Percentiles rank a stretch among this genome's conserved stretches.
Conservation (phyloP, 495 filamentous ascomycete species). For the Mytilinidion resinicola region DNA sequence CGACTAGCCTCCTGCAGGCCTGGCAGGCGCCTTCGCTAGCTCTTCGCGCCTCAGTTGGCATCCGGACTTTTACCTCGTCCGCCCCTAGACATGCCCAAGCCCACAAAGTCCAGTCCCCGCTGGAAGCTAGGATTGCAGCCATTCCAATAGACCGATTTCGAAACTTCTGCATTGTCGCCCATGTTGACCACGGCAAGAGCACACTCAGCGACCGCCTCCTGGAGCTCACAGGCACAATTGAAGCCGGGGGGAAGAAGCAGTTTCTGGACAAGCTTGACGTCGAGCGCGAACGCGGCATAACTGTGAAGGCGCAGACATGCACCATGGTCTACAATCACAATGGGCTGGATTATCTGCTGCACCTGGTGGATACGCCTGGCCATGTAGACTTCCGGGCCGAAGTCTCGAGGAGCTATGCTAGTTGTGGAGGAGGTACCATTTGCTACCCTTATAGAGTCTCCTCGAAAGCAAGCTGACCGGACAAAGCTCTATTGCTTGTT, state of each 20-base stretch:
- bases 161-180: constrained; percentile 97
- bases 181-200: constrained; percentile 98
- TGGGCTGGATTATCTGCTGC: constrained; percentile 82
- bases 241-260: constrained; percentile 84
- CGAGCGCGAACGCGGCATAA: constrained; percentile 91
- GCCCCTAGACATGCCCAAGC: constrained; percentile 35
- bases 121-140: constrained; percentile 74
- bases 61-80: constrained; percentile 42
- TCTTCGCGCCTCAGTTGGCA: constrained; percentile 3
- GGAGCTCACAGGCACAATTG: constrained; percentile 91
- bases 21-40: constrained; percentile 18
- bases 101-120: constrained; percentile 43
- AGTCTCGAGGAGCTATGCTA: constrained; percentile 89
- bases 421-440: constrained; percentile 62
- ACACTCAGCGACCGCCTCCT: constrained; percentile 88
- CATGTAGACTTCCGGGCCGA: constrained; percentile 98
- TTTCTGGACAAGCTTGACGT: constrained; percentile 95
- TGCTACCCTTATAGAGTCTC: background rate
- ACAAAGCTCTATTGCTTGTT: constrained; percentile 72
- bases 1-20: constrained; percentile 31
- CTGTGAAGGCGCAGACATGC: constrained; percentile 97
- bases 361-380: constrained; percentile 93
- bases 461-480: background rate
- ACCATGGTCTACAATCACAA: constrained; percentile 89
- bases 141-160: constrained; percentile 90